phyloP scores from a whole-genome alignment of 257 asterid genomes.

The Solanum appendiculatum region DNA sequence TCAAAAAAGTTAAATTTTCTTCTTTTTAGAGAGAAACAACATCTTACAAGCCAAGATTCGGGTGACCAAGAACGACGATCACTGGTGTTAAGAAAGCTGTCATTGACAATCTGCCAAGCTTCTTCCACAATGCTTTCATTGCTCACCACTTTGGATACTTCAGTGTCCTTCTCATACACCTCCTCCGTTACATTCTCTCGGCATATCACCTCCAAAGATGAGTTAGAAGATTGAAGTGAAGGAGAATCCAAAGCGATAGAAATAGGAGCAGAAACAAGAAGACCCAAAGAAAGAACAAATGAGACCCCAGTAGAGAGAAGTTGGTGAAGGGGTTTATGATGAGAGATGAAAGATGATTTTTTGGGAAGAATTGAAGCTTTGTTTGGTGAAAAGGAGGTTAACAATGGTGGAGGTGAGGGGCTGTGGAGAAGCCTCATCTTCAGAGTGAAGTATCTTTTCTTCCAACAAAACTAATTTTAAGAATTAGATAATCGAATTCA shows the following conservation, averaged over 20 bases:
- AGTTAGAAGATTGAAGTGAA: background rate
- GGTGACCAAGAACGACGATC: slow-evolving; percentile 63
- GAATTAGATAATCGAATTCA: background rate
- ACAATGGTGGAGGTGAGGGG: background rate
- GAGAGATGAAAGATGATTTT: background rate
- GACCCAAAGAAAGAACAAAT: slow-evolving; percentile 47
- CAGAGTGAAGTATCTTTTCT: background rate
- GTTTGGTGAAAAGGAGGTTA: background rate
- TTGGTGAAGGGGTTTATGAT: background rate
- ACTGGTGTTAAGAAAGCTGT: slow-evolving; percentile 57
- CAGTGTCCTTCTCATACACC: slow-evolving; percentile 1
- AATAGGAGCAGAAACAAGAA: slow-evolving; percentile 38
- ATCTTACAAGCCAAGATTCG: slow-evolving; percentile 62
- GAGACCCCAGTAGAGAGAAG: slow-evolving; percentile 28
- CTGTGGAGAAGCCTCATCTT: background rate
- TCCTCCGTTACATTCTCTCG: slow-evolving; percentile 35
- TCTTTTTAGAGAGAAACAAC: background rate
- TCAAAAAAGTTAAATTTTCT: background rate
- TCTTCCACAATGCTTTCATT: slow-evolving; percentile 81
- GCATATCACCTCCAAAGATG: slow-evolving; percentile 23
- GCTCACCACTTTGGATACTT: slow-evolving; percentile 23
- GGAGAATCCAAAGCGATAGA: slow-evolving; percentile 21
- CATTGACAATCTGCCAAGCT: slow-evolving; percentile 93
- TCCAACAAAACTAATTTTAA: background rate
- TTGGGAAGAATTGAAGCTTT: background rate